Base-by-base conservation (phyloP, 768 basidiomycete genomes). In the Leucogyrophana mollusca region DNA sequence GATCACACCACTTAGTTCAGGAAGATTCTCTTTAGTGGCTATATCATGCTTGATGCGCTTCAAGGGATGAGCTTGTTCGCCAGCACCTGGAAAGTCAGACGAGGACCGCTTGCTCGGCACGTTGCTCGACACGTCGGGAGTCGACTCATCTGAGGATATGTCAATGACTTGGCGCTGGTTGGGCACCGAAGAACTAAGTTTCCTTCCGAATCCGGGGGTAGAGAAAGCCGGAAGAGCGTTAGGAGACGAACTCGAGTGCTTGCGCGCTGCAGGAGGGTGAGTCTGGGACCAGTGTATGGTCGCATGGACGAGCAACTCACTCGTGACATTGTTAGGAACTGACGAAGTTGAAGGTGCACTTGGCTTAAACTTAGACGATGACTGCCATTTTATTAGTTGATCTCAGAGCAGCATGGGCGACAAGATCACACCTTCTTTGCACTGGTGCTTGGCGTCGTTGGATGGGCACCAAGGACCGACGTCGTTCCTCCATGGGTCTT, bases 351-450 rank as follows among this genome's bases (percentile, higher is more conserved):
- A 23, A 41, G 45, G 40, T 38, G n/a, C 41, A 22, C 49, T 14
- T 11, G 76, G 76, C 54, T 76, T 78, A 53, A 78, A 78, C 60
- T 73, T 76, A 35, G 70, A 70, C 7, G 56, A 40, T 47, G 59
- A 32, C 27, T 39, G 16, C 16, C 9, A 37, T 37, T 16, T 6
- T 30, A 13, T 30, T 30, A 30, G 27, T 30, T 6, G 13, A 13
- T 13, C 7, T 6, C 13, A 30, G 13, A 7, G 27, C 27, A 30
- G 27, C 13, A 30, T 30, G 6, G 6, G 6, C 13, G 27, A 30
- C 18, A 41, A 46, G 18, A 46, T 18, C 32, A 44, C 21, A 22
- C 30, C 27, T 44, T 9, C 23, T 17, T 27, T 43, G 18, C 17
- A 16, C 40, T 46, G 41, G n/a, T 41, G 13, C 27, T 30, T 30